Evolutionary conservation across 1,284 basidiomycete genomes (phyloP).

Genomic region (Earliella scabrosa): DNA sequence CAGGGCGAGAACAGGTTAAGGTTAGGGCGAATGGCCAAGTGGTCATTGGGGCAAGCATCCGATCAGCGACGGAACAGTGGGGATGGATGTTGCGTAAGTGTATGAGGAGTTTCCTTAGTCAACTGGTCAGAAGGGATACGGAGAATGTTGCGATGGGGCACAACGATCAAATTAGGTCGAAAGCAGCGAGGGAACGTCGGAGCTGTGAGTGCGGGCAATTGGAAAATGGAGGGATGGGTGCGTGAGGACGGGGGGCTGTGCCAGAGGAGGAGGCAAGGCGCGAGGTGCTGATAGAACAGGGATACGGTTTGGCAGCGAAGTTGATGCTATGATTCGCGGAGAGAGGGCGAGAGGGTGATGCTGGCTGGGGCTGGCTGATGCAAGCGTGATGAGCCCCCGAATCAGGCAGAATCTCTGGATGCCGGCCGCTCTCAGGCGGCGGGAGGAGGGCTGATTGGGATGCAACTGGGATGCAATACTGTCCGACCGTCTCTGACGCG

Average conservation of each 20-base stretch:
- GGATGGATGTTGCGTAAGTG: conserved; percentile 20
- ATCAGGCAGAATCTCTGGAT: conserved; percentile 4
- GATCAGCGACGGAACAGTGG: conserved; percentile 22
- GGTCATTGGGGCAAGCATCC: conserved; percentile 15
- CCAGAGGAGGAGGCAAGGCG: conserved; percentile 11
- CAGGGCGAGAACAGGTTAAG: too few species aligned
- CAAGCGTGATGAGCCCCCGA: too few species aligned
- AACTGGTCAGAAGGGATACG: conserved; percentile 17
- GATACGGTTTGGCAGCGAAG: conserved; percentile 21
- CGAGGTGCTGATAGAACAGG: conserved; percentile 13
- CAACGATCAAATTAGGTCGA: conserved; percentile 26
- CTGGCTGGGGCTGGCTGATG: too few species aligned
- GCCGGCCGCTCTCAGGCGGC: conserved; percentile 19
- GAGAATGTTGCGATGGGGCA: conserved; percentile 13
- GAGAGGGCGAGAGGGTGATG: conserved; percentile 10
- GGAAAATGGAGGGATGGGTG: conserved; percentile 14
- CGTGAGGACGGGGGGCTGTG: conserved; percentile 18
- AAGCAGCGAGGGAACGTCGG: conserved; percentile 15
- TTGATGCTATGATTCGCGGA: conserved; percentile 26
- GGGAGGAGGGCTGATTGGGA: conserved; percentile 10
- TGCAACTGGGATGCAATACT: too few species aligned
- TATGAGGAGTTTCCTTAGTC: conserved; percentile 2
- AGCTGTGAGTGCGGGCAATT: conserved; percentile 7
- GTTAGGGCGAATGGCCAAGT: conserved; percentile 9
- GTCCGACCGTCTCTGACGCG: conserved; percentile 25